Evolutionary conservation across 2,329 filamentous ascomycete species (phyloP), one percentile per base, ranked within the genome.

Genomic region (Epichloe elymi): DNA sequence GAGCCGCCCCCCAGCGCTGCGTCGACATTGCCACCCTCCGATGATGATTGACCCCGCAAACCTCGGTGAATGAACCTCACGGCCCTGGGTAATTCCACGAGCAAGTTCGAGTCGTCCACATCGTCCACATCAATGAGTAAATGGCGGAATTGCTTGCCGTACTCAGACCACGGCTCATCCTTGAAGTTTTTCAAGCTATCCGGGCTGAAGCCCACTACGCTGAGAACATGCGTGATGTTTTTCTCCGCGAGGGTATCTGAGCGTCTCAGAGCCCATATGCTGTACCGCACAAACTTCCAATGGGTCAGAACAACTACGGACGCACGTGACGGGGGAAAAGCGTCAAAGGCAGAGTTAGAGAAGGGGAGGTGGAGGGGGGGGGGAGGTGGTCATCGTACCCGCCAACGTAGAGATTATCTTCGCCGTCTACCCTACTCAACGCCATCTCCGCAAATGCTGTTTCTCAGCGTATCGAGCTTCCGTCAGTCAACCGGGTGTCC

Each of bases 141-240:
- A 65, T 94, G 88, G 56, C 82, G 70, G 64, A 82, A 88, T 41
- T 75, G 72, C 56, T 78, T 74, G 61, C 72, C 74, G 55, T 68
- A 70, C 47, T 73, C 71, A 17, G 73, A 65, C 61, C 68, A 69
- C 50, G 60, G 71, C 67, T 75, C 70, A 38, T 75, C 67, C 53
- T 75, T 72, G 60, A 80, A 68, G 55, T 68, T 69, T 48, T 65
- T 68, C 46, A 69, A 55, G 39, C 59, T 63, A 30, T 61, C 57
- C 0, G 64, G 64, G 51, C 67, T 62, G 58, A 84, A 75, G 45
- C 79, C 78, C 54, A 91, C 67, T 40, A 93, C 86, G 4, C 90
- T 95, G n/a, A 97, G 74, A 33, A 97, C 79, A 68, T 96, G 90
- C 3, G 89, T 95, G 65, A 98, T 88, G 57, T 83, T 82, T 57